These are phyloP conservation scores for Zygosaccharomyces rouxii DNA, from an alignment of 805 yeast species.

Conservation along the genomic window DNA sequence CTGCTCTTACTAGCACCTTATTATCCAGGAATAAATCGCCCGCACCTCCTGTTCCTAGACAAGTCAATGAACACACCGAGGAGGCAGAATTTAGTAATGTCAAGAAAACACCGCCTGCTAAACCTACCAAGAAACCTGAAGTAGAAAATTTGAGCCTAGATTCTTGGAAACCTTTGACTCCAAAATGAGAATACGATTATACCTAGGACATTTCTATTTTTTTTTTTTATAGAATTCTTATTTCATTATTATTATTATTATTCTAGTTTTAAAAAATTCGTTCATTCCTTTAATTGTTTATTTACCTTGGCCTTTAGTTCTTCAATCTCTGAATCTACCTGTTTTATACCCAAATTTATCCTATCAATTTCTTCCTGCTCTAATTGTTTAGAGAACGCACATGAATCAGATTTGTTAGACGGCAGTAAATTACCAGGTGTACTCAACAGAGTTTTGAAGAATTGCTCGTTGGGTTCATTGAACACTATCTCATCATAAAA, in stretches of 20 bases:
- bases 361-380: constrained; percentile 65
- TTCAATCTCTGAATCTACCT: constrained; percentile 44
- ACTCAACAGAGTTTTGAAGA: constrained; percentile 71
- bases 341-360: constrained; percentile 43
- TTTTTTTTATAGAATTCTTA: not conserved
- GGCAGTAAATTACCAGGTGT: constrained; percentile 56
- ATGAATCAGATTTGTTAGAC: constrained; percentile 37
- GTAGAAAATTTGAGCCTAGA: constrained; percentile 34
- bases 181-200: constrained; percentile 33
- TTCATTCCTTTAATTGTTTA: constrained; percentile 22
- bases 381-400: constrained; percentile 46
- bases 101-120: constrained; percentile 24
- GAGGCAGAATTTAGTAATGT: constrained; percentile 2
- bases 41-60: not conserved
- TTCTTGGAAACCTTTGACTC: constrained; percentile 50
- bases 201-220: not conserved
- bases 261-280: not conserved
- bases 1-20: not conserved
- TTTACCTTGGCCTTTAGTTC: constrained; percentile 38
- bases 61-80: not conserved
- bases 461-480: constrained; percentile 89
- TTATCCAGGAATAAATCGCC: not conserved
- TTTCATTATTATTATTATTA: not conserved
- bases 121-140: constrained; percentile 31
- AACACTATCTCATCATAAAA: constrained; percentile 89